Evolutionary conservation across 495 filamentous ascomycete species (phyloP).

Genomic region (Darksidea phi): DNA sequence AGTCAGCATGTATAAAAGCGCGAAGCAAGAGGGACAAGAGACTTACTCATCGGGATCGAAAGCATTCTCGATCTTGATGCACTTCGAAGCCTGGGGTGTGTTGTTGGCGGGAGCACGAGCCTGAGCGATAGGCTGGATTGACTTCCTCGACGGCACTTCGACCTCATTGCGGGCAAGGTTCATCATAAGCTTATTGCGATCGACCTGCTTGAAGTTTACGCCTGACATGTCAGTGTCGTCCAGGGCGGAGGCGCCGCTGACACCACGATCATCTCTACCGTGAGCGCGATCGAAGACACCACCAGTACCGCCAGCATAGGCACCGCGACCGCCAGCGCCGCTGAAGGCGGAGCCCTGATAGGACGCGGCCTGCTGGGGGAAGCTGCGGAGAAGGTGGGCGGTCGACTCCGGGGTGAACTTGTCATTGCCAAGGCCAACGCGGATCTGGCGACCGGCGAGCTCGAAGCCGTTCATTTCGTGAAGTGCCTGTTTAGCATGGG

Average conservation of each 20-base stretch:
- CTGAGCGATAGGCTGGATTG: constrained; percentile 64
- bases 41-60: constrained; percentile 90
- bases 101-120: constrained; percentile 80
- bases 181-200: constrained; percentile 94
- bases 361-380: constrained; percentile 74
- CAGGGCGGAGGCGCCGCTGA: constrained; percentile 87
- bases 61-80: constrained; percentile 92
- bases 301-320: constrained; percentile 71
- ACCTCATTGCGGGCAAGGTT: constrained; percentile 81
- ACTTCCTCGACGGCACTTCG: constrained; percentile 72
- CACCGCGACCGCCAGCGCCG: constrained; percentile 83
- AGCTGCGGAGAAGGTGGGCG: constrained; percentile 83
- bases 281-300: constrained; percentile 90
- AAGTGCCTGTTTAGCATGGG: constrained; percentile 86
- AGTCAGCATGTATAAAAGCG: constrained; percentile 47
- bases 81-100: constrained; percentile 76
- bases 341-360: constrained; percentile 95
- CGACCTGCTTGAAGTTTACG: constrained; percentile 99
- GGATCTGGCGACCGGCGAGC: constrained; percentile 93
- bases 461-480: constrained; percentile 99
- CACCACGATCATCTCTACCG: constrained; percentile 85
- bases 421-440: constrained; percentile 99
- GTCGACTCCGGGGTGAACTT: constrained; percentile 99
- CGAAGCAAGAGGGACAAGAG: not conserved
- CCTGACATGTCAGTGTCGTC: constrained; percentile 98